Evolutionary conservation across 805 yeast species (phyloP).

Genomic region (Metschnikowia baotianmanensis): DNA sequence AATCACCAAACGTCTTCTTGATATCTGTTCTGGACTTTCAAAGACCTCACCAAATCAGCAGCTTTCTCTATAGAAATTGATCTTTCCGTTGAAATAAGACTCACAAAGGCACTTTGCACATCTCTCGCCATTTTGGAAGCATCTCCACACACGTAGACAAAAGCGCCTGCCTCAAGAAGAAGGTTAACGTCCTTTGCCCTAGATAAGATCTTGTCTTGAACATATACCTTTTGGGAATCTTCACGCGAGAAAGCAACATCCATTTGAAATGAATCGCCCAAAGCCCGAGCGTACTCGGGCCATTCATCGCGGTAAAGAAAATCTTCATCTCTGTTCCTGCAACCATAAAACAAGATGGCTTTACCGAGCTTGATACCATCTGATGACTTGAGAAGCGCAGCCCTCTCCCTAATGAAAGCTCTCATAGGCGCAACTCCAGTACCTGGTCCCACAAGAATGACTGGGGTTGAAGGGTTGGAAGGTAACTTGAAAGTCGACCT

Average conservation of each 20-base stretch:
- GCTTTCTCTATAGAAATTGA: constrained; percentile 67
- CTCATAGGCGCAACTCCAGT: constrained; percentile 99
- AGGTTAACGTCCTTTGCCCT: constrained; percentile 52
- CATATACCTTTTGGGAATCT: constrained; percentile 60
- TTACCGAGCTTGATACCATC: constrained; percentile 52
- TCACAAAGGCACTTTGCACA: constrained; percentile 67
- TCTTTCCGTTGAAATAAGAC: constrained; percentile 62
- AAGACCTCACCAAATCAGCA: constrained; percentile 68
- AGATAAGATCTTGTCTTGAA: constrained; percentile 72
- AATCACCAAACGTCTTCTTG: constrained; percentile 96
- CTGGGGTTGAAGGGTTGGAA: constrained; percentile 74
- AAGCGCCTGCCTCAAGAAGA: constrained; percentile 66
- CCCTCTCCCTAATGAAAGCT: constrained; percentile 89
- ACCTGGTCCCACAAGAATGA: constrained; percentile 95
- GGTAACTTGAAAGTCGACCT: constrained; percentile 95
- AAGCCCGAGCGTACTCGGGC: constrained; percentile 63
- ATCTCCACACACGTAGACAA: constrained; percentile 95
- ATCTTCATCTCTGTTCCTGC: constrained; percentile 77
- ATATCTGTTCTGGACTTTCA: constrained; percentile 81
- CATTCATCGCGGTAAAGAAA: constrained; percentile 88
- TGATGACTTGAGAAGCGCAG: constrained; percentile 41
- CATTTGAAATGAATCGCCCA: constrained; percentile 66
- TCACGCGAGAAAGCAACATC: constrained; percentile 88
- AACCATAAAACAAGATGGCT: constrained; percentile 79
- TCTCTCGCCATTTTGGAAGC: constrained; percentile 95